Evolutionary conservation across 192 early-diverging fungal species (phyloP).

Genomic region (Lunasporangiospora selenospora): DNA sequence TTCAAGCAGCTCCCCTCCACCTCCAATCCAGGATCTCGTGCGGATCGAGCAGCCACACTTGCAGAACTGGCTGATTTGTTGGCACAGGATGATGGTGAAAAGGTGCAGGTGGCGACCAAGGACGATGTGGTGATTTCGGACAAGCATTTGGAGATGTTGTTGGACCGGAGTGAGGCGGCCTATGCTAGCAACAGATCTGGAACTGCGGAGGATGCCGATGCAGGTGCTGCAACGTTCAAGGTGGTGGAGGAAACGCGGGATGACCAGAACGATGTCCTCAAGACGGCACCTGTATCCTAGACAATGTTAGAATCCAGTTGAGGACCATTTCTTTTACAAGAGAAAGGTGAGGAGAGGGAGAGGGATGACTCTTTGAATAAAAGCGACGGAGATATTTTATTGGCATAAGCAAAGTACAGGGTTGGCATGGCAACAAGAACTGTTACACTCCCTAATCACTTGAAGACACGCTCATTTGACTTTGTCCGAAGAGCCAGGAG

Average conservation of each 20-base stretch:
- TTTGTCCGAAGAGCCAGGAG: too few relatives aligned
- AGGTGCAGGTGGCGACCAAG: constrained; percentile 61
- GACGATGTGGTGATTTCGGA: constrained; percentile 66
- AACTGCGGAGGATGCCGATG: constrained; percentile 6
- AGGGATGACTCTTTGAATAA: too few relatives aligned
- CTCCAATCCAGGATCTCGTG: background rate
- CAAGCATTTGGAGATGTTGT: constrained; percentile 58
- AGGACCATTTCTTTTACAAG: too few relatives aligned
- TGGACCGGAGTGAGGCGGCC: constrained; percentile 59
- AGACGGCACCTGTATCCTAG: too few relatives aligned
- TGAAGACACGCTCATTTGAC: too few relatives aligned
- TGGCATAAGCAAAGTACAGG: too few relatives aligned
- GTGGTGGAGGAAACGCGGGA: constrained; percentile 56
- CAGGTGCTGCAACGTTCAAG: constrained; percentile 46
- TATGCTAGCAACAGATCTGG: constrained; percentile 33
- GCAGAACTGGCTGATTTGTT: constrained; percentile 79
- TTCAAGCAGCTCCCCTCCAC: constrained; percentile 66
- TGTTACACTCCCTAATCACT: too few relatives aligned
- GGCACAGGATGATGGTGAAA: constrained; percentile 72
- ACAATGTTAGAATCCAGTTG: too few relatives aligned
- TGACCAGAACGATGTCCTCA: constrained; percentile 55
- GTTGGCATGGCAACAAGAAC: too few relatives aligned
- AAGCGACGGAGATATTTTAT: too few relatives aligned
- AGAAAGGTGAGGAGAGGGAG: too few relatives aligned
- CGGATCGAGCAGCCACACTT: constrained; percentile 55